These are phyloP conservation scores for Kondoa malvinella DNA, from an alignment of 768 basidiomycete genomes.

Conservation along the genomic window DNA sequence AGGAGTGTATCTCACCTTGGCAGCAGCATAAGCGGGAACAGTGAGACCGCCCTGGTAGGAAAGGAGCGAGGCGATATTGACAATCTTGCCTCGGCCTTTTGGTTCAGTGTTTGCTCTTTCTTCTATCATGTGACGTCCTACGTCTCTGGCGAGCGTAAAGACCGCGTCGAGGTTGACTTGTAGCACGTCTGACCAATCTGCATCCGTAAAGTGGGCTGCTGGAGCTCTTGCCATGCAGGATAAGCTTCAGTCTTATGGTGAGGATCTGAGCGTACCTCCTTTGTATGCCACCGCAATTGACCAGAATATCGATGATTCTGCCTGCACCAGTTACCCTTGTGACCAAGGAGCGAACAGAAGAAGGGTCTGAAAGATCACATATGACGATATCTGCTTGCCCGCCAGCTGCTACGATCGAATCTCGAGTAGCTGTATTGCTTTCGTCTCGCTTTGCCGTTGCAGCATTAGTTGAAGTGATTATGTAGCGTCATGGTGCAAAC, in stretches of 20 bases:
- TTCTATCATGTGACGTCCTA: constrained; percentile 71
- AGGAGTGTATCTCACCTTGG: constrained; percentile 61
- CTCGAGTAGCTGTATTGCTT: constrained; percentile 31
- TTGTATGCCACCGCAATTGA: constrained; percentile 54
- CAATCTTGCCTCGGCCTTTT: no score
- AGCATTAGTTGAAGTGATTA: constrained; percentile 19
- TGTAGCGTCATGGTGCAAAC: neutral
- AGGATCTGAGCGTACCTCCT: constrained; percentile 36
- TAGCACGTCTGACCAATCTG: constrained; percentile 55
- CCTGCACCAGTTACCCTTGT: constrained; percentile 40
- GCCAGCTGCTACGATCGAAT: constrained; percentile 31
- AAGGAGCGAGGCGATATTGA: neutral
- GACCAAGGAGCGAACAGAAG: constrained; percentile 40
- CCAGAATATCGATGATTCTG: constrained; percentile 44
- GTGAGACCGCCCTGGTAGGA: constrained; percentile 28
- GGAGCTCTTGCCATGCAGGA: constrained; percentile 28
- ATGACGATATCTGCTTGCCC: constrained; percentile 36
- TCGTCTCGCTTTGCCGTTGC: constrained; percentile 39
- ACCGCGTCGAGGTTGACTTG: constrained; percentile 71
- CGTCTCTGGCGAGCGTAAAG: constrained; percentile 68
- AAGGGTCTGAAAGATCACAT: constrained; percentile 44
- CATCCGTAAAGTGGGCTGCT: constrained; percentile 48
- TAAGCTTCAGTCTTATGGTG: neutral
- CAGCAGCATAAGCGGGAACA: constrained; percentile 68
- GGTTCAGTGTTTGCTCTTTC: no score